Evolutionary conservation across 805 yeast species (phyloP).

Genomic region (Isabelozyma rhagii): DNA sequence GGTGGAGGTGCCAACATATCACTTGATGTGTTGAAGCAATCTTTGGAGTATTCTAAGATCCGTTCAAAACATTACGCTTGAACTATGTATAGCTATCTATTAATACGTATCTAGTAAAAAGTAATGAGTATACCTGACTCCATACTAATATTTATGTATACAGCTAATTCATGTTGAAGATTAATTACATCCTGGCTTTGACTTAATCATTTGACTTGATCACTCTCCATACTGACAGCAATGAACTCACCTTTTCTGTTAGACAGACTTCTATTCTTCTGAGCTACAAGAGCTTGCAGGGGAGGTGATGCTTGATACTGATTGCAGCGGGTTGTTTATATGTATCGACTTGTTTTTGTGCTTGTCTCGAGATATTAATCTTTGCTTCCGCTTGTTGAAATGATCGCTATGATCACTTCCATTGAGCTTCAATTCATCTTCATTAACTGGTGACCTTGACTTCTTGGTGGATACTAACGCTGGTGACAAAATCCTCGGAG

Average conservation of each 20-base stretch:
- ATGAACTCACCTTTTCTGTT: no score
- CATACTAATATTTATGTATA: background rate
- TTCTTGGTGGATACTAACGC: conserved; percentile 1
- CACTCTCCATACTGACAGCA: background rate
- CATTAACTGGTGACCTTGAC: conserved; percentile 4
- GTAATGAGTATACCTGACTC: no score
- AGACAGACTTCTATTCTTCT: background rate
- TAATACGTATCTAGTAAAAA: no score
- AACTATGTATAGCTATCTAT: background rate
- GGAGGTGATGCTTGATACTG: conserved; percentile 1
- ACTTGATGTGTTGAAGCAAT: conserved; percentile 42
- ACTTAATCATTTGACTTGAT: no score
- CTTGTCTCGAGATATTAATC: conserved; percentile 21
- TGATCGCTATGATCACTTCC: conserved; percentile 8
- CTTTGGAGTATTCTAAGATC: conserved; percentile 45
- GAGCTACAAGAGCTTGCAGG: background rate
- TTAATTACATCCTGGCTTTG: no score
- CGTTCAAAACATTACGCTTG: conserved; percentile 38
- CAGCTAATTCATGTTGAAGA: no score
- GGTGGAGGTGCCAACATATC: conserved; percentile 44
- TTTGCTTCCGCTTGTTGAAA: conserved; percentile 20
- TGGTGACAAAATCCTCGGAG: background rate
- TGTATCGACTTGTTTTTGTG: conserved; percentile 20
- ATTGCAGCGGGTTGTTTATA: conserved; percentile 8
- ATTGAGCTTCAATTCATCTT: conserved; percentile 6